These are phyloP conservation scores for Phialocephala sp. DNA, from an alignment of 2,329 filamentous ascomycete genomes.

Conservation along the genomic window DNA sequence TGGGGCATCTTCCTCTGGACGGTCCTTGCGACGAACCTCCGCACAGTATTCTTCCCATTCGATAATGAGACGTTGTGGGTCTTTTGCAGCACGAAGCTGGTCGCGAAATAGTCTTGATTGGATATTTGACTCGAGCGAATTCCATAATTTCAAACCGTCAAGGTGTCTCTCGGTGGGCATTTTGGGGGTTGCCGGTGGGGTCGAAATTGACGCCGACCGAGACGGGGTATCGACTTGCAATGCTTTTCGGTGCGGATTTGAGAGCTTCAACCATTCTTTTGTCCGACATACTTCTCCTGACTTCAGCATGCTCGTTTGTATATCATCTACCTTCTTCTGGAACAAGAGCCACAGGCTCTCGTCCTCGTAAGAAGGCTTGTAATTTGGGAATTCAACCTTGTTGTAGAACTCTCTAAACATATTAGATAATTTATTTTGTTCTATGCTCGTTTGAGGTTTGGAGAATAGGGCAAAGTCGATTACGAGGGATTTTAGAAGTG, in stretches of 20 bases:
- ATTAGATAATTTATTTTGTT: background rate
- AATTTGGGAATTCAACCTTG: background rate
- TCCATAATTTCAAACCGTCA: background rate
- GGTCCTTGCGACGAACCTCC: background rate
- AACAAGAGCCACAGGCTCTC: background rate
- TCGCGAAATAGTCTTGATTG: slow-evolving; percentile 3
- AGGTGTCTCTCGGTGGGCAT: background rate
- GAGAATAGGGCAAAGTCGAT: background rate
- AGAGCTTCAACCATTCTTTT: background rate
- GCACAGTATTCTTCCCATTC: slow-evolving; percentile 9
- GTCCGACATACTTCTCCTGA: background rate
- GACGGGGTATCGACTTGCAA: background rate
- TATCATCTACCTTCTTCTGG: background rate
- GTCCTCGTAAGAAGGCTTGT: background rate
- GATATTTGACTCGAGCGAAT: background rate
- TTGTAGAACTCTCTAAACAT: background rate
- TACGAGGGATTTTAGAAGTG: background rate
- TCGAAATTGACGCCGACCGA: background rate
- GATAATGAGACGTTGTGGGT: background rate
- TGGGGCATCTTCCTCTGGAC: background rate
- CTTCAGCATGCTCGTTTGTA: background rate
- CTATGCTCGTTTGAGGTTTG: background rate
- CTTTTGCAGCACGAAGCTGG: slow-evolving; percentile 2
- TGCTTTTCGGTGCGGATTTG: background rate
- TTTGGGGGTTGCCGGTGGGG: background rate